phyloP scores from a whole-genome alignment of 352 stramenopile species.

The Pythium plurisporium region DNA sequence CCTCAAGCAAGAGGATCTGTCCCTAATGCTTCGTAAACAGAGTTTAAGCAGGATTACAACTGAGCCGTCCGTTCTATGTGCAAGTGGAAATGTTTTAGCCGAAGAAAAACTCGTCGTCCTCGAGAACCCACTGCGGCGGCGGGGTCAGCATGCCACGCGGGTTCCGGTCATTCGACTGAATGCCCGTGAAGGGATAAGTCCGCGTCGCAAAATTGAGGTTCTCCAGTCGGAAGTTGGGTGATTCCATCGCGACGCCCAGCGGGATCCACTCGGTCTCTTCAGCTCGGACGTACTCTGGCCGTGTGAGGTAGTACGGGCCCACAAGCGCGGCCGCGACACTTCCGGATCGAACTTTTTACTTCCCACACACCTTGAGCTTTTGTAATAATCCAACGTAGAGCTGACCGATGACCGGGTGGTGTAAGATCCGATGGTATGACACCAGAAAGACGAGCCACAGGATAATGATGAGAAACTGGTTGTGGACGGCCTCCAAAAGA shows the following conservation, averaged over 20 bases:
- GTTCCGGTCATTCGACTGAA: too few relatives aligned
- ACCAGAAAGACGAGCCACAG: slow-evolving; percentile 13
- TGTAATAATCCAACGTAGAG: slow-evolving; percentile 4
- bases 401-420: background rate
- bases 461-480: slow-evolving; percentile 11
- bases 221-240: background rate
- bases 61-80: too few relatives aligned
- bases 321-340: slow-evolving; percentile 5
- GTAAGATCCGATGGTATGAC: slow-evolving; percentile 1
- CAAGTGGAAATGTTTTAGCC: background rate
- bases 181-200: slow-evolving; percentile 17
- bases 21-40: background rate
- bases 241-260: slow-evolving; percentile 12
- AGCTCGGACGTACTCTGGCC: background rate
- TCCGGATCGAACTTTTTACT: slow-evolving; percentile 6
- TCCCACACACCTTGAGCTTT: slow-evolving; percentile 1
- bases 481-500: slow-evolving; percentile 1
- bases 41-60: too few relatives aligned
- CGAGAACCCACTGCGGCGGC: background rate
- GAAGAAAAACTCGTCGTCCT: slow-evolving; percentile 5
- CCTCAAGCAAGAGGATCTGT: background rate
- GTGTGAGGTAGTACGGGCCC: slow-evolving; percentile 14
- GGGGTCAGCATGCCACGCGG: too few relatives aligned
- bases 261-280: slow-evolving; percentile 18
- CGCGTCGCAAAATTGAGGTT: slow-evolving; percentile 3